Percentiles rank a stretch among this genome's conserved stretches.
These are phyloP conservation scores for Tricharina praecox DNA, from an alignment of 495 filamentous ascomycete genomes.

Conservation along the genomic window DNA sequence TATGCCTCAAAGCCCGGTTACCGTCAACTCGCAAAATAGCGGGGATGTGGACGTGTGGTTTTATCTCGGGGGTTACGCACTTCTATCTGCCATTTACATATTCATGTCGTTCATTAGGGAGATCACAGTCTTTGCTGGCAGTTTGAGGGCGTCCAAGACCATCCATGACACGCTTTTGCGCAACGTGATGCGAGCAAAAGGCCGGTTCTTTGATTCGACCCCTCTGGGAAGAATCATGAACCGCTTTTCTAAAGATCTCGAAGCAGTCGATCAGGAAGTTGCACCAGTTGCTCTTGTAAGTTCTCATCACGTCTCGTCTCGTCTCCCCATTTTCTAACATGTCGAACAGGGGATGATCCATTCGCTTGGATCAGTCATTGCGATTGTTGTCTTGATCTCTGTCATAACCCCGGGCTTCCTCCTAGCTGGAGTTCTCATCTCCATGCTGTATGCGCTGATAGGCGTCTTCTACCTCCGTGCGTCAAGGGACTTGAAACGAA, in stretches of 20 bases:
- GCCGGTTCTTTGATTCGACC: constrained; percentile 95
- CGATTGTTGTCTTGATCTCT: constrained; percentile 81
- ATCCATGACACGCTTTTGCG: constrained; percentile 68
- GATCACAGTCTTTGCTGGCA: constrained; percentile 78
- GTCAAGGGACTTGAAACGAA: constrained; percentile 79
- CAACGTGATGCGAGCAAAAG: constrained; percentile 69
- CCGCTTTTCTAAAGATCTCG: constrained; percentile 92
- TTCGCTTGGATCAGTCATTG: constrained; percentile 57
- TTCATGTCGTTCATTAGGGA: constrained; percentile 62
- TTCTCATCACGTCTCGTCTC: not conserved
- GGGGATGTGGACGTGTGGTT: constrained; percentile 56
- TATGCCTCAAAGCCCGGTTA: constrained; percentile 14
- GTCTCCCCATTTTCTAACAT: not conserved
- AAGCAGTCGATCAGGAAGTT: constrained; percentile 89
- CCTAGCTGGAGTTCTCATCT: constrained; percentile 73
- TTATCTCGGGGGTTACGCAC: constrained; percentile 68
- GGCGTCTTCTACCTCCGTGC: constrained; percentile 80
- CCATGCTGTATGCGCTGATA: constrained; percentile 60
- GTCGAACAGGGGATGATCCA: constrained; percentile 41
- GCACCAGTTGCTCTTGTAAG: constrained; percentile 60
- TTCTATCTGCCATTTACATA: constrained; percentile 59
- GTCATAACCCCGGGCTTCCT: constrained; percentile 86
- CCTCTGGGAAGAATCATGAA: constrained; percentile 97
- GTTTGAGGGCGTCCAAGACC: constrained; percentile 68
- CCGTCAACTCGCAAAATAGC: not conserved